Evolutionary conservation across 768 basidiomycete species (phyloP), one percentile per base, ranked within the genome.

Genomic region (Xanthoconium purpureum): DNA sequence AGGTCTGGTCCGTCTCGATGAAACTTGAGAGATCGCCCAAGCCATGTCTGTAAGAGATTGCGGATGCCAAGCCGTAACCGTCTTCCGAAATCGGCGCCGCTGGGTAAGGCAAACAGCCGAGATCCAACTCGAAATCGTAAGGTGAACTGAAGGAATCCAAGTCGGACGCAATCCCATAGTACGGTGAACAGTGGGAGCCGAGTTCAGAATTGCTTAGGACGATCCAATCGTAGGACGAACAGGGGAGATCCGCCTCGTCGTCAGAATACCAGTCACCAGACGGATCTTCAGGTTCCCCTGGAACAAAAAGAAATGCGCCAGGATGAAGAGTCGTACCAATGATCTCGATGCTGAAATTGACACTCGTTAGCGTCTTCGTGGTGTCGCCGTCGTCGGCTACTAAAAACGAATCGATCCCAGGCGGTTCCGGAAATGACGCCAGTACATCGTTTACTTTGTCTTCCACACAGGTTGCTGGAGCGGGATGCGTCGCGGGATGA

Each of bases 391-490:
- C 55, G 32, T 58, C 47, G 47, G 63, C 44, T 28, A 55, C 39
- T 39, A 63, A 48, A 37, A 60, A 63, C 8, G 66, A 59, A 28
- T n/a, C 56, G 48, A 44, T 56, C 0, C 57, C 66, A 29, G 50
- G 50, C 7, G 44, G 51, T 7, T 32, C 47, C 18, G 50, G 49
- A 0, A 48, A 61, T 13, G 52, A 39, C n/a, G 6, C 28, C 0
- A 61, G 54, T 28, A 33, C n/a, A 15, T 57, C 52, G 3, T 36
- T 33, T 2, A 47, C 47, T 52, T 67, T 63, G 14, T 60, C 54
- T 47, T 66, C 65, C 45, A 66, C 60, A 37, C 18, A 52, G 7
- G 65, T 66, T 15, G 63, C 50, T 2, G 58, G 65, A 9, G 63
- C 13, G 29, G 39, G 56, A 38, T 52, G 10, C 14, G 60, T 65